These are phyloP conservation scores for Trametes cubensis DNA, from an alignment of 768 basidiomycete species.

Conservation along the genomic window DNA sequence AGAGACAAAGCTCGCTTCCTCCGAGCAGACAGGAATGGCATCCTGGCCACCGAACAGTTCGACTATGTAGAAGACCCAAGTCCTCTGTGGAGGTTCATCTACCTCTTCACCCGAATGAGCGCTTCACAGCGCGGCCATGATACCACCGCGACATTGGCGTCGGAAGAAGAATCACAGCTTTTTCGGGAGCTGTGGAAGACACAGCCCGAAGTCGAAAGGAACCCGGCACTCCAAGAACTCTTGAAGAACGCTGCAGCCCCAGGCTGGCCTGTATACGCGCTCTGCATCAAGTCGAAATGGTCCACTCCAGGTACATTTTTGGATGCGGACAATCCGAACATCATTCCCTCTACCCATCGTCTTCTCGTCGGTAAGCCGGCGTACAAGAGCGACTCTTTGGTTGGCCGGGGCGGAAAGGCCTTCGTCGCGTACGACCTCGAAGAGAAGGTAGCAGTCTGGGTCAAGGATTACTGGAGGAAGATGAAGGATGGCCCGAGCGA, in stretches of 20 bases:
- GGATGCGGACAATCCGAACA: too few species aligned
- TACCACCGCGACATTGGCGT: slow-evolving; percentile 3
- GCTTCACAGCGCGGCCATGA: slow-evolving; percentile 1
- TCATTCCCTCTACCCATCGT: neutral
- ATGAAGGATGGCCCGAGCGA: neutral
- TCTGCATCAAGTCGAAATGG: neutral
- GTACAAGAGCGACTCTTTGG: neutral
- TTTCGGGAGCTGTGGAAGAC: too few species aligned
- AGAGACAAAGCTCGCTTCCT: neutral
- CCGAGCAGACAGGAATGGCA: neutral
- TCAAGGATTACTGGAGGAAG: slow-evolving; percentile 2
- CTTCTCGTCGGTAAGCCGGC: neutral
- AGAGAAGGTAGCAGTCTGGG: neutral
- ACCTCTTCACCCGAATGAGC: neutral
- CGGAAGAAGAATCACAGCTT: neutral
- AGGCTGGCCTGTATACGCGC: neutral
- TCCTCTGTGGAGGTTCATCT: slow-evolving; percentile 2
- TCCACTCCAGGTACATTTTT: neutral
- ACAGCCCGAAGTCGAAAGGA: too few species aligned
- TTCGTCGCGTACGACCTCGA: neutral
- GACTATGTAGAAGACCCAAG: neutral
- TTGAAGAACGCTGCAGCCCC: neutral
- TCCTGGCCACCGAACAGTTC: slow-evolving; percentile 6
- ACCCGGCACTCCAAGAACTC: neutral
- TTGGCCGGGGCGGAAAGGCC: neutral